Percentiles rank a stretch among this genome's conserved stretches.
These are phyloP conservation scores for Xylariaceae sp. DNA, from an alignment of 2,329 filamentous ascomycete species.

Conservation along the genomic window DNA sequence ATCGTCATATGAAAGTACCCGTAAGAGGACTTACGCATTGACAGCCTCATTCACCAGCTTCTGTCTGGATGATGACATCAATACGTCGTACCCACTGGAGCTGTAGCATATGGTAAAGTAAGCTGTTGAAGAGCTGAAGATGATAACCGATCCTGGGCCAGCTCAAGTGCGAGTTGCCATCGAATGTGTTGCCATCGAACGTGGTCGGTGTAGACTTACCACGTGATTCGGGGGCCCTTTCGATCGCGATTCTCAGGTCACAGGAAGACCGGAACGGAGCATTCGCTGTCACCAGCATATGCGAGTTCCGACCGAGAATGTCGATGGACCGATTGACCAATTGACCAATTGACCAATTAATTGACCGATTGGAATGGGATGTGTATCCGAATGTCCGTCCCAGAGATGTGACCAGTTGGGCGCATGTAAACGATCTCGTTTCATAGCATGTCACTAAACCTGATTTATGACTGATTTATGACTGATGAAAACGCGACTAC, in stretches of 20 bases:
- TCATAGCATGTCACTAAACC: neutral
- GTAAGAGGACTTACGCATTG: neutral
- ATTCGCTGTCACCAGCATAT: too few relatives aligned
- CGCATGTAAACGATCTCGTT: slow-evolving; percentile 2
- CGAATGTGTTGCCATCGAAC: neutral
- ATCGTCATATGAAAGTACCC: too few relatives aligned
- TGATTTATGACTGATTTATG: slow-evolving; percentile 1
- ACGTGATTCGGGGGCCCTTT: neutral
- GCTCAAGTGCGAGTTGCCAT: neutral
- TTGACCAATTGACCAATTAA: too few relatives aligned
- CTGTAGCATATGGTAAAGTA: neutral
- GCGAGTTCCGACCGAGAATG: too few relatives aligned
- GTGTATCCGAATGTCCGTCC: too few relatives aligned
- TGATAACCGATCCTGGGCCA: neutral
- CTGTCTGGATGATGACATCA: neutral
- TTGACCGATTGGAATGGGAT: too few relatives aligned
- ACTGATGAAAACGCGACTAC: neutral
- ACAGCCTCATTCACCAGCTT: neutral
- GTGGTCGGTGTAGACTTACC: neutral
- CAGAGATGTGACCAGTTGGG: too few relatives aligned
- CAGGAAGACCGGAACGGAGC: too few relatives aligned
- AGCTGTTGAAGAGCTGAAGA: neutral
- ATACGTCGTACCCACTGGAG: neutral
- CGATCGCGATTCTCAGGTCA: too few relatives aligned
- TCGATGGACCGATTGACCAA: too few relatives aligned